These are phyloP conservation scores for Suillus alpinus DNA, from an alignment of 768 basidiomycete genomes.

Conservation along the genomic window DNA sequence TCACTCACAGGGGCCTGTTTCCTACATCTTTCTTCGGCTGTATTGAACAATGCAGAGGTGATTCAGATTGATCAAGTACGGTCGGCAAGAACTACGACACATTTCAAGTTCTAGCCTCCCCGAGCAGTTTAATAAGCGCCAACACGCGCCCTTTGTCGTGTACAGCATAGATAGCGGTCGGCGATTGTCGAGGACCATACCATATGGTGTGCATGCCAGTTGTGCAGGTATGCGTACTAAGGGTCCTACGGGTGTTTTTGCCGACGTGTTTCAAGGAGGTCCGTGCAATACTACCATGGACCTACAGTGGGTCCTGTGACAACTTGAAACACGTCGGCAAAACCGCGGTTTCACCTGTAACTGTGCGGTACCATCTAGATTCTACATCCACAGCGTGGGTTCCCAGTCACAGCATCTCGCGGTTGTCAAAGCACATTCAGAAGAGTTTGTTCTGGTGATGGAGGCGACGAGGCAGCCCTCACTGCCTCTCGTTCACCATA, in stretches of 20 bases:
- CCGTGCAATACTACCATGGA: neutral
- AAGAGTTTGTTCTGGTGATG: neutral
- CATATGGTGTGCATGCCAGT: neutral
- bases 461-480: slow-evolving; percentile 1
- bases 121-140: too few species aligned
- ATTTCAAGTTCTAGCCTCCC: too few species aligned
- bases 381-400: too few species aligned
- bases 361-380: too few species aligned
- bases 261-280: neutral
- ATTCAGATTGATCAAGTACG: too few species aligned
- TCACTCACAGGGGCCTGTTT: too few species aligned
- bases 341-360: too few species aligned
- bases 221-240: neutral
- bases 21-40: too few species aligned
- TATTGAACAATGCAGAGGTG: too few species aligned
- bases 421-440: neutral
- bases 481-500: slow-evolving; percentile 19
- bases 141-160: too few species aligned
- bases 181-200: neutral
- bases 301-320: neutral
- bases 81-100: too few species aligned
- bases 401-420: neutral
- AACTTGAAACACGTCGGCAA: neutral
- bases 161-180: neutral
- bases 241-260: neutral